phyloP scores from a whole-genome alignment of 257 asterid species.

The Nicotiana undulata region DNA sequence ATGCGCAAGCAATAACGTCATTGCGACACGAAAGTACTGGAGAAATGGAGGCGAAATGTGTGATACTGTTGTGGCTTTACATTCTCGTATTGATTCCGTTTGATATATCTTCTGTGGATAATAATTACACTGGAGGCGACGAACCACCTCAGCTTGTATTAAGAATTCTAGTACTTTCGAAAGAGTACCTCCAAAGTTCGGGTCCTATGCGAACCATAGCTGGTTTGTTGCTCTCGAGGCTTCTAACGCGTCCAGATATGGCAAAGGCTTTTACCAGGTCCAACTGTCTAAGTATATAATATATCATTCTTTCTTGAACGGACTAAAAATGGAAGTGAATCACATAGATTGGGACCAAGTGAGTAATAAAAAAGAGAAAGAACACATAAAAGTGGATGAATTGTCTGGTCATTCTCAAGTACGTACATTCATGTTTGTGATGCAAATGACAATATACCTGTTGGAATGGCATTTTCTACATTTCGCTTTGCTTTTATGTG shows the following conservation, averaged over 20 bases:
- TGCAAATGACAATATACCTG: not conserved
- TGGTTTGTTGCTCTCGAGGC: slow-evolving; percentile 78
- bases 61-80: slow-evolving; percentile 79
- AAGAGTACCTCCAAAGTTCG: slow-evolving; percentile 69
- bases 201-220: slow-evolving; percentile 90
- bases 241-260: slow-evolving; percentile 90
- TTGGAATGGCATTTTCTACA: not conserved
- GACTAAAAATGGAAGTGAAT: too few species aligned
- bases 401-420: not conserved
- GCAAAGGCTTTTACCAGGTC: slow-evolving; percentile 67
- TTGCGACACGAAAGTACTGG: slow-evolving; percentile 94
- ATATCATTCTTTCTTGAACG: too few species aligned
- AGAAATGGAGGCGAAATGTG: slow-evolving; percentile 89
- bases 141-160: slow-evolving; percentile 70
- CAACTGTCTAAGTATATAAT: not conserved
- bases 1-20: slow-evolving; percentile 42
- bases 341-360: too few species aligned
- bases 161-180: slow-evolving; percentile 58
- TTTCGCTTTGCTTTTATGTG: too few species aligned
- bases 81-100: slow-evolving; percentile 86
- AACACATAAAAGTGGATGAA: not conserved
- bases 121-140: slow-evolving; percentile 24
- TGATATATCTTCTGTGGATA: slow-evolving; percentile 62
- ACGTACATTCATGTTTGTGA: not conserved
- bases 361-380: too few species aligned